Percentiles rank a stretch among this genome's conserved stretches.
Evolutionary conservation across 805 yeast species (phyloP).

Genomic region (Spathaspora arborariae): DNA sequence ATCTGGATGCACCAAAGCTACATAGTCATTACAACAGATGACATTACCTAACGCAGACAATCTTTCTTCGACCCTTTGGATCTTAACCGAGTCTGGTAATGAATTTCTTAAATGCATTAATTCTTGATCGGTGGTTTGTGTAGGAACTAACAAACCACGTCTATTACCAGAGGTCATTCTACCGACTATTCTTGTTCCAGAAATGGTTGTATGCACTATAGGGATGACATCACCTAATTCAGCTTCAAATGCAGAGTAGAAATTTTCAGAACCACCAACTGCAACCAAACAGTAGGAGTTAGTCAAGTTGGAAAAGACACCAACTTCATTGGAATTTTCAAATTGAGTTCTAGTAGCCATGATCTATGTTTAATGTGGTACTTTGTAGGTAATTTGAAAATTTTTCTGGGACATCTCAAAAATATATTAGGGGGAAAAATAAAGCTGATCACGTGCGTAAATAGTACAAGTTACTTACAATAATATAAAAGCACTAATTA

Average conservation of each 20-base stretch:
- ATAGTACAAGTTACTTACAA: too few relatives aligned
- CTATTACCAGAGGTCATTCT: conserved; percentile 98
- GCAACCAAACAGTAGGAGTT: conserved; percentile 96
- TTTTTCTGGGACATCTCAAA: conserved; percentile 1
- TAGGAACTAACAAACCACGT: conserved; percentile 94
- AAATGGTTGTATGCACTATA: conserved; percentile 94
- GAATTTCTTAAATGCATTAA: conserved; percentile 95
- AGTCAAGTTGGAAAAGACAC: conserved; percentile 92
- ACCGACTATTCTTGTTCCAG: conserved; percentile 97
- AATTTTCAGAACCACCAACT: conserved; percentile 86
- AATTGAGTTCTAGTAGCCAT: conserved; percentile 49
- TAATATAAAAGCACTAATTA: too few relatives aligned
- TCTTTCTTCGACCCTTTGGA: conserved; percentile 97
- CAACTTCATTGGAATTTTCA: conserved; percentile 59
- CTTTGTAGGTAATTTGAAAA: background rate
- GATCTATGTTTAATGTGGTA: conserved; percentile 1
- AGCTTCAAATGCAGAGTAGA: conserved; percentile 93
- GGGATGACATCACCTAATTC: conserved; percentile 96
- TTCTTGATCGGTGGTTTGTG: conserved; percentile 98
- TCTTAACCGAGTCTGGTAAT: conserved; percentile 90
- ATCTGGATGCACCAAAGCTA: conserved; percentile 98
- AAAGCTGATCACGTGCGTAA: background rate
- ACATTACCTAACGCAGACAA: conserved; percentile 96
- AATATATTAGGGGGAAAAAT: background rate
- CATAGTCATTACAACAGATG: conserved; percentile 97